Evolutionary conservation across 441 rosid genomes (phyloP).

Genomic region (Biscutella laevigata): DNA sequence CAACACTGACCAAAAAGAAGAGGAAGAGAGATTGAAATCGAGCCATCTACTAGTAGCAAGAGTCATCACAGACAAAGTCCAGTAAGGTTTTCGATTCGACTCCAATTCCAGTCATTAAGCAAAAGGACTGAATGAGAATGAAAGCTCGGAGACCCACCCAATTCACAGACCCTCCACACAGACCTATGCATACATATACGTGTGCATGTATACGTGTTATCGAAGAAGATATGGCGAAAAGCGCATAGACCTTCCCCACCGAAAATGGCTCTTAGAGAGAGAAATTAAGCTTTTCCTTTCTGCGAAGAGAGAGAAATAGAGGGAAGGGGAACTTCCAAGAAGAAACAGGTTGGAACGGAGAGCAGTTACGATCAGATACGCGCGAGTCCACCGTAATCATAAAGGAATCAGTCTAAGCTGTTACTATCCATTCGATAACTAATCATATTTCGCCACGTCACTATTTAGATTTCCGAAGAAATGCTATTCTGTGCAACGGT

Average conservation of each 20-base stretch:
- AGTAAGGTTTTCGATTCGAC: constrained; percentile 27
- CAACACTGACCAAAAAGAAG: constrained; percentile 17
- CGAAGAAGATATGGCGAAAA: constrained; percentile 10
- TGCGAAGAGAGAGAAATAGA: constrained; percentile 23
- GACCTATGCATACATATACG: constrained; percentile 14
- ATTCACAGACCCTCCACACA: not conserved
- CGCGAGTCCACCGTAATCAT: constrained; percentile 21
- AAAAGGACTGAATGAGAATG: constrained; percentile 13
- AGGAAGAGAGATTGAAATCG: constrained; percentile 30
- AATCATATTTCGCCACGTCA: constrained; percentile 4
- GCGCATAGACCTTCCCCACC: constrained; percentile 27
- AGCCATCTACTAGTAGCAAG: constrained; percentile 47
- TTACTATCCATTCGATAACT: not conserved
- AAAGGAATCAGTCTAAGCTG: not conserved
- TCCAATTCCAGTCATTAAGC: constrained; percentile 29
- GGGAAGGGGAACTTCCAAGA: constrained; percentile 21
- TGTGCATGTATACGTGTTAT: constrained; percentile 14
- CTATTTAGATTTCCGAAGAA: not conserved
- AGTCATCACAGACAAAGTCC: constrained; percentile 40
- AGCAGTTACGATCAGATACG: constrained; percentile 11
- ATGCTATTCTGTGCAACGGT: constrained; percentile 15
- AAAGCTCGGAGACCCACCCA: constrained; percentile 8
- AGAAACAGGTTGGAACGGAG: constrained; percentile 29
- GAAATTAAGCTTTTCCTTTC: constrained; percentile 20
- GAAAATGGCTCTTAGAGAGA: constrained; percentile 25